Evolutionary conservation across 2,329 filamentous ascomycete genomes (phyloP).

Genomic region (Colletotrichum sublineola): DNA sequence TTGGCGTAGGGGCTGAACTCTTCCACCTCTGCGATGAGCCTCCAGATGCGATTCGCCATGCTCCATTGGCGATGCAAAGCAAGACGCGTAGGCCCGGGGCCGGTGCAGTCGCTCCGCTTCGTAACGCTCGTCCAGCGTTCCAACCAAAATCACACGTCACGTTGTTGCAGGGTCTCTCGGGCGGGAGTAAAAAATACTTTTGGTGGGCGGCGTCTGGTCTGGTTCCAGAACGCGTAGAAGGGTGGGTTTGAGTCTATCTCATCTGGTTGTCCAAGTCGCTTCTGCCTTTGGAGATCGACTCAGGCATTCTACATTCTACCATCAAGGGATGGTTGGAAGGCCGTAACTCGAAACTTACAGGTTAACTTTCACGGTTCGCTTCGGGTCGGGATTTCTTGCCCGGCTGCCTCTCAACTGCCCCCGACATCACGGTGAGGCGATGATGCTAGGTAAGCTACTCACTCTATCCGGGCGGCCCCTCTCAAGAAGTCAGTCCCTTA

Average conservation of each 20-base stretch:
- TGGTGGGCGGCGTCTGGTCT: conserved; percentile 33
- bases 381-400: neutral
- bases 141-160: conserved; percentile 27
- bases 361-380: conserved; percentile 6
- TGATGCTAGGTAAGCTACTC: neutral
- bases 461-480: too few relatives aligned
- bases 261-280: conserved; percentile 26
- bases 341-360: conserved; percentile 27
- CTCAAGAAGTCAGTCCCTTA: conserved; percentile 14
- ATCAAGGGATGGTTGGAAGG: conserved; percentile 15
- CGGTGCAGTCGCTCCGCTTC: neutral
- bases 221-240: conserved; percentile 38
- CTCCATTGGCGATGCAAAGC: conserved; percentile 31
- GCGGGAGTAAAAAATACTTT: conserved; percentile 32
- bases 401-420: conserved; percentile 1
- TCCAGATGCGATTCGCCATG: conserved; percentile 31
- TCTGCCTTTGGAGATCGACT: conserved; percentile 36
- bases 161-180: conserved; percentile 36
- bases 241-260: conserved; percentile 35
- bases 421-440: conserved; percentile 13
- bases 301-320: conserved; percentile 25
- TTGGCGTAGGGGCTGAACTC: conserved; percentile 13
- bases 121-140: neutral
- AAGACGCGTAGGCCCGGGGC: conserved; percentile 11
- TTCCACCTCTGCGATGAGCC: neutral